These are phyloP conservation scores for Suillus americanus DNA, from an alignment of 768 basidiomycete genomes.

Conservation along the genomic window DNA sequence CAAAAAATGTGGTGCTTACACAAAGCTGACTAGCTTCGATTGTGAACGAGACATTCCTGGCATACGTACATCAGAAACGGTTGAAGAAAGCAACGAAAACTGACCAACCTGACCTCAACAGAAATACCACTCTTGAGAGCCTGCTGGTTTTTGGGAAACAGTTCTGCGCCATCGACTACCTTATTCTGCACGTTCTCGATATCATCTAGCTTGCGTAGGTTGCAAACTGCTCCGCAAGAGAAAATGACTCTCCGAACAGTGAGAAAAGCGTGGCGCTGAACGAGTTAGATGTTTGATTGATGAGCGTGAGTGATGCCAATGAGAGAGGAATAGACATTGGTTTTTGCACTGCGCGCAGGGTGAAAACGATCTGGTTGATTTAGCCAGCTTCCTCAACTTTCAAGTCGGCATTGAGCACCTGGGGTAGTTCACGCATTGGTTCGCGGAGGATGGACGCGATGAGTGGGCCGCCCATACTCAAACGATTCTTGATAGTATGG, in stretches of 20 bases:
- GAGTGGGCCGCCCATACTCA: too few relatives aligned
- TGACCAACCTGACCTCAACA: conserved; percentile 52
- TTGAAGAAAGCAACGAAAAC: conserved; percentile 11
- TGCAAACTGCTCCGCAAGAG: conserved; percentile 54
- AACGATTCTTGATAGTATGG: conserved; percentile 29
- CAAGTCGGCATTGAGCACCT: conserved; percentile 32
- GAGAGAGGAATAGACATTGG: conserved; percentile 64
- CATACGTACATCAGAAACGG: not conserved
- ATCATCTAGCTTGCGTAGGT: conserved; percentile 63
- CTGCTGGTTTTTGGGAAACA: conserved; percentile 52
- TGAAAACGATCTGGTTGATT: conserved; percentile 53
- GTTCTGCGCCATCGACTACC: conserved; percentile 49
- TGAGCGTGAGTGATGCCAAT: conserved; percentile 60
- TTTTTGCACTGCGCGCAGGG: conserved; percentile 60
- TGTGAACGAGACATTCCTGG: conserved; percentile 73
- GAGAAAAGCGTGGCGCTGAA: conserved; percentile 51
- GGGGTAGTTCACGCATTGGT: conserved; percentile 57
- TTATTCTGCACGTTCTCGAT: conserved; percentile 58
- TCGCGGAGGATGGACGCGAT: conserved; percentile 48
- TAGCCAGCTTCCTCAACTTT: conserved; percentile 8
- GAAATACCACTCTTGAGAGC: conserved; percentile 48
- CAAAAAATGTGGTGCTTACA: conserved; percentile 39
- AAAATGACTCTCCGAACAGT: conserved; percentile 56
- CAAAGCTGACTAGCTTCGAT: conserved; percentile 71
- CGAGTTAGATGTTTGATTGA: conserved; percentile 50